Base-by-base conservation (phyloP, 768 basidiomycete species). In the Pleurotus pulmonarius region DNA sequence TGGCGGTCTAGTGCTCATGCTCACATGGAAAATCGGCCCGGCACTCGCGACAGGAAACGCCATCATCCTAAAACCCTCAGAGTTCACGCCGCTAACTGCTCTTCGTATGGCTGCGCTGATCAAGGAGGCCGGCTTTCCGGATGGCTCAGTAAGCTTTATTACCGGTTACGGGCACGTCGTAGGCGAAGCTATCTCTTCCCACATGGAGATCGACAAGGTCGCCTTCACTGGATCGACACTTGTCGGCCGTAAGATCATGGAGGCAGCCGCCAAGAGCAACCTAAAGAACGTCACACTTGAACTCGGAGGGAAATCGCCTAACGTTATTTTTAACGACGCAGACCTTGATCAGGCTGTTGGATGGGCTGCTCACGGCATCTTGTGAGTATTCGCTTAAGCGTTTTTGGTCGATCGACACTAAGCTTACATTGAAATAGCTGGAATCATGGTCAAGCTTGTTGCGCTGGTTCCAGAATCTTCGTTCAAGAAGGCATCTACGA, bases 261-360 rank as follows among this genome's bases (percentile, higher is more conserved):
- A 90, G 63, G 87, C 90, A 3, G 81, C 93, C 2, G 83, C 90
- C 1, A 83, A 85, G 68, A 83, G 82, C 26, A 97, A 96, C 66
- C 67, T 97, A 63, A 97, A 96, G 75, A 82, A 82, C 56, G 86
- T 91, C 51, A 89, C 90, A 1, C 82, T 93, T 29, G 91, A 92
- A 70, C 78, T 93, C 20, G 91, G 91, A 13, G 89, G 88, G 37
- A 90, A 91, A 76, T 83, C 78, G 57, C 86, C 86, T 0, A 82
- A 73, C 46, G 77, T 93, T 62, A 76, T 93, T 60, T 90, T 88
- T 64, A 80, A 90, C 59, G 85, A 88, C 58, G 87, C 86, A 4
- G 80, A 90, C 67, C 61, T 90, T 4, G 84, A 90, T 0, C 78
- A 89, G 64, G 85, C 90, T 9, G 79, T 90, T 9, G 77, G 81